These are phyloP conservation scores for Verticillium isaacii DNA, from an alignment of 2,329 filamentous ascomycete genomes.

Conservation along the genomic window DNA sequence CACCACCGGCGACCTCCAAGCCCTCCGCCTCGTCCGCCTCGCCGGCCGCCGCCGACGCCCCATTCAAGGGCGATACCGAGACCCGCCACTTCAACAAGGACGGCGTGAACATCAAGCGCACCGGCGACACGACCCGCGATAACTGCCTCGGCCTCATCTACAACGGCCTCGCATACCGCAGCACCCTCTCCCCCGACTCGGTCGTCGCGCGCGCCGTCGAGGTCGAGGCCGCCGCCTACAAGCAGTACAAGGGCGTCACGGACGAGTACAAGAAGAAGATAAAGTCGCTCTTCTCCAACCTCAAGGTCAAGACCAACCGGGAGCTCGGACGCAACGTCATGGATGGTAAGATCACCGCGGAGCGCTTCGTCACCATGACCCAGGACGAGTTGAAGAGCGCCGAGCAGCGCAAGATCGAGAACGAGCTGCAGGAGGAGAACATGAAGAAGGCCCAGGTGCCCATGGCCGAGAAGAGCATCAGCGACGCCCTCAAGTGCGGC, in stretches of 20 bases:
- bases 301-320: conserved; percentile 87
- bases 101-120: conserved; percentile 71
- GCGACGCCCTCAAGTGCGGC: conserved; percentile 79
- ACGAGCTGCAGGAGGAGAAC: conserved; percentile 80
- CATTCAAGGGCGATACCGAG: conserved; percentile 62
- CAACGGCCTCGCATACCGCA: conserved; percentile 74
- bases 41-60: conserved; percentile 15
- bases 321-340: conserved; percentile 73
- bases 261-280: conserved; percentile 82
- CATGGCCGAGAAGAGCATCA: conserved; percentile 86
- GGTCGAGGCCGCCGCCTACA: conserved; percentile 75
- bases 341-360: conserved; percentile 64
- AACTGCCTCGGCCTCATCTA: conserved; percentile 88
- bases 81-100: conserved; percentile 79
- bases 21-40: conserved; percentile 15
- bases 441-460: conserved; percentile 97
- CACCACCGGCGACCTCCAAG: conserved; percentile 40
- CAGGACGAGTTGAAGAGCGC: conserved; percentile 88
- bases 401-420: conserved; percentile 71
- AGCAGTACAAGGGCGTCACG: conserved; percentile 63
- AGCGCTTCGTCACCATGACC: conserved; percentile 78
- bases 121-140: conserved; percentile 69
- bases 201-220: conserved; percentile 75
- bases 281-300: conserved; percentile 86
- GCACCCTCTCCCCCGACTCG: conserved; percentile 63